Evolutionary conservation across 176 grass and related monocot genomes (phyloP).

Genomic region (Secale cereale): DNA sequence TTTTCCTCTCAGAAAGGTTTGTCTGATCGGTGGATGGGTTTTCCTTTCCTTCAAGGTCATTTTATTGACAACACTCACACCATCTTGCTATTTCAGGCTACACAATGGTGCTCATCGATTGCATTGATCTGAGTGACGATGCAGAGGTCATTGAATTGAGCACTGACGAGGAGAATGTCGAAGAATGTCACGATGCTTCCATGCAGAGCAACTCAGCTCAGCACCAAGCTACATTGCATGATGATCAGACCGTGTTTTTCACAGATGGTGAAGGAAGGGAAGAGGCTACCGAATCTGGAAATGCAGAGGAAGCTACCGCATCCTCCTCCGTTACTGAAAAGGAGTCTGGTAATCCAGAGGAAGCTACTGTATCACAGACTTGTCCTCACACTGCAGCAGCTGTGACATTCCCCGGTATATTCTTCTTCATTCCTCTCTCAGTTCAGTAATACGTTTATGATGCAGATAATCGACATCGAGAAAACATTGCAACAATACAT

Average conservation of each 20-base stretch:
- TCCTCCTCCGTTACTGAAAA: background rate
- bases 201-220: background rate
- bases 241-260: background rate
- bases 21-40: background rate
- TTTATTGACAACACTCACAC: background rate
- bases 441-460: background rate
- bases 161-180: background rate
- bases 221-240: background rate
- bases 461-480: background rate
- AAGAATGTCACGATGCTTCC: background rate
- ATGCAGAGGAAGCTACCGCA: background rate
- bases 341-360: background rate
- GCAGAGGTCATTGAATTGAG: background rate
- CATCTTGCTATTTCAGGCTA: background rate
- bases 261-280: background rate
- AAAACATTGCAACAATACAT: background rate
- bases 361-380: background rate
- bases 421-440: background rate
- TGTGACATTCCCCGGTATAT: background rate
- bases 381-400: background rate
- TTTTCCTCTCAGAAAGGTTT: background rate
- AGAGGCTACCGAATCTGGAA: background rate
- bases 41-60: background rate
- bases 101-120: background rate
- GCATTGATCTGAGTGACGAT: background rate